Evolutionary conservation across 1,284 basidiomycete species (phyloP), one percentile per base, ranked within the genome.

Genomic region (Marasmius tenuissimus): DNA sequence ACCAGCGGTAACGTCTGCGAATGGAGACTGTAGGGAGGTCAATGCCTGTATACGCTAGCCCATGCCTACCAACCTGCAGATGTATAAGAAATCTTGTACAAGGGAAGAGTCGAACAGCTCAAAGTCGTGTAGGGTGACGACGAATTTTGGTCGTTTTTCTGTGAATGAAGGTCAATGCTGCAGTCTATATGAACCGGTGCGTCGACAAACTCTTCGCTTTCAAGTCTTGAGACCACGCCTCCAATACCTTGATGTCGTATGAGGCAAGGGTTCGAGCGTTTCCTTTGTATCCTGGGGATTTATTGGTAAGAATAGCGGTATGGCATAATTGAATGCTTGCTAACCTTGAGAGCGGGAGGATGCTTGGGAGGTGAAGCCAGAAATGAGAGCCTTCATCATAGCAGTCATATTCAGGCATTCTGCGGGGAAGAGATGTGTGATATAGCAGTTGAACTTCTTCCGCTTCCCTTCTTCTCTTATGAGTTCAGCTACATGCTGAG

Each of bases 71-170:
- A 33, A 87, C 89, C 87, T 89, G 77, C 83, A 88, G 27, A 91
- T 86, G 61, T 87, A 81, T 51, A 91, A 83, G 9, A 90, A 67
- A 66, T 91, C 88, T 66, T 87, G 84, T 54, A 91, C 72, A 4
- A 91, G 77, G 1, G 67, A 56, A 0, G 81, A 72, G 57, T 89
- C 87, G 54, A 88, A 83, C 68, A 86, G 84, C 67, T 92, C 89
- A 65, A 92, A 89, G 57, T 88, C 85, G 61, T 89, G 86, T 18
- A 92, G 68, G 11, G 90, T 68, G 6, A 88, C 75, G 14, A 85
- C 77, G 1, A 92, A 78, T 45, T 78, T 71, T 9, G 69, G 73
- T 52, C 54, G 52, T n/a, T n/a, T 42, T 39, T 57, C 12, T 51
- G 7, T 0, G 45, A n/a, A 49, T 35, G 40, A 20, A 49, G 20